Percentiles rank a stretch among this genome's conserved stretches.
Conservation (phyloP, 495 filamentous ascomycete species). For the Talaromyces proteolyticus region DNA sequence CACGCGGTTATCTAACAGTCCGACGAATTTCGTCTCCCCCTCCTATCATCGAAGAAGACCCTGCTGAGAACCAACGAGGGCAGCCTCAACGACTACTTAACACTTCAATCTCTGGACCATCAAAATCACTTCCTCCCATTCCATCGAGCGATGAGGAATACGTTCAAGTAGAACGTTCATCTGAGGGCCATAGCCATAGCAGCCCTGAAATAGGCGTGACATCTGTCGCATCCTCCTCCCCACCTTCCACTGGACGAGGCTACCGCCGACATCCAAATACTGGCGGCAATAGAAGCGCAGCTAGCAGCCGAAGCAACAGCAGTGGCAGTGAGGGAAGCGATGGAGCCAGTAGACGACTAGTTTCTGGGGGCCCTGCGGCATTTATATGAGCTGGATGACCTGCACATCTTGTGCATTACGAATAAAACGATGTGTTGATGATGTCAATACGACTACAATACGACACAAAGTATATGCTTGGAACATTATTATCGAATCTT, state of each 20-base stretch:
- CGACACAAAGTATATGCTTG: no score
- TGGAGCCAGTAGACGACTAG: not conserved
- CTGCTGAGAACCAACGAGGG: not conserved
- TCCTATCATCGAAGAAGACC: not conserved
- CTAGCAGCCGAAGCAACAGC: constrained; percentile 12
- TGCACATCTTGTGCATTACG: not conserved
- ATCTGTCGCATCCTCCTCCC: constrained; percentile 14
- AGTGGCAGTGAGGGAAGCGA: constrained; percentile 10
- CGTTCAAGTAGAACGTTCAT: not conserved
- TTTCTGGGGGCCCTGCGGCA: constrained; percentile 4
- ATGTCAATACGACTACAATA: not conserved
- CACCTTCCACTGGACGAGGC: constrained; percentile 3
- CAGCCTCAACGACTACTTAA: not conserved
- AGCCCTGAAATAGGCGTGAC: constrained; percentile 15
- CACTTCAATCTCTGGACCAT: not conserved
- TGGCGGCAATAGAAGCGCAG: not conserved
- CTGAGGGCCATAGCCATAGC: not conserved
- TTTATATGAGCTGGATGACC: constrained; percentile 20
- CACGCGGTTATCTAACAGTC: constrained; percentile 2
- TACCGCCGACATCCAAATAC: constrained; percentile 3
- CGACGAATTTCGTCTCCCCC: constrained; percentile 4
- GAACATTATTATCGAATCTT: no score
- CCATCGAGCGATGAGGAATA: not conserved
- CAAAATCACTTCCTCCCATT: not conserved
- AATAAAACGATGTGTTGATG: no score